phyloP scores from a whole-genome alignment of 2,329 filamentous ascomycete genomes.

The Zarea fungicola region DNA sequence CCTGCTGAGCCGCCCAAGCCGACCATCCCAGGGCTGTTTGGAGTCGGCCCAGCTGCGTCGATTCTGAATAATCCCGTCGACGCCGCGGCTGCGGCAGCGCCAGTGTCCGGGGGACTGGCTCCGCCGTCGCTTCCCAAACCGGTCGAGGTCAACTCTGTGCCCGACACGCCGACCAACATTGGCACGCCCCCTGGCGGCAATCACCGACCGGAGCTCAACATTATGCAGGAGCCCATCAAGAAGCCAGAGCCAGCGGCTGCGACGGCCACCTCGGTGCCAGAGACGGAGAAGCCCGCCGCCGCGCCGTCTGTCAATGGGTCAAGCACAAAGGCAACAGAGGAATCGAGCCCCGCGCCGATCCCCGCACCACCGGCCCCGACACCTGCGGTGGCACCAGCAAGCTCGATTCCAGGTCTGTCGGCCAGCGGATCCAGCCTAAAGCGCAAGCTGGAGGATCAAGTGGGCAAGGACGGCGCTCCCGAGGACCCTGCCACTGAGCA shows the following conservation, averaged over 20 bases:
- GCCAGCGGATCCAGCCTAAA: constrained; percentile 25
- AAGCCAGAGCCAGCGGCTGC: constrained; percentile 21
- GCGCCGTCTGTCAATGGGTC: constrained; percentile 3
- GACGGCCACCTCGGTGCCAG: constrained; percentile 18
- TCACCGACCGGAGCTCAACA: constrained; percentile 30
- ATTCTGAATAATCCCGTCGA: background rate
- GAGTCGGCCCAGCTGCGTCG: background rate
- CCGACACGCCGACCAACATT: constrained; percentile 31
- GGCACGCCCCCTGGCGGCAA: constrained; percentile 31
- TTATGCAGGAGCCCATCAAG: constrained; percentile 24
- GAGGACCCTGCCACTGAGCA: no score
- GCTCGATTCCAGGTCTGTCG: background rate
- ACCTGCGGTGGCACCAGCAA: constrained; percentile 4
- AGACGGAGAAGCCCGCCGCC: background rate
- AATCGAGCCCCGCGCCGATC: constrained; percentile 11
- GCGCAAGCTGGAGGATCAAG: constrained; percentile 35
- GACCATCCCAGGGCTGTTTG: no score
- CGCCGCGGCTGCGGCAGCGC: background rate
- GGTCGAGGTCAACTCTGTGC: constrained; percentile 31
- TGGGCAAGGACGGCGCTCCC: no score
- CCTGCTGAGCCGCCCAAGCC: constrained; percentile 1
- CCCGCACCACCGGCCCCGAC: constrained; percentile 11
- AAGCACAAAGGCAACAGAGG: constrained; percentile 6
- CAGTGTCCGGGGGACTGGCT: background rate
- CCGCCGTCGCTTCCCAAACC: constrained; percentile 23